Percentiles rank a stretch among this genome's conserved stretches.
phyloP scores from a whole-genome alignment of 139 green algal species.

The Eudorina sp. region DNA sequence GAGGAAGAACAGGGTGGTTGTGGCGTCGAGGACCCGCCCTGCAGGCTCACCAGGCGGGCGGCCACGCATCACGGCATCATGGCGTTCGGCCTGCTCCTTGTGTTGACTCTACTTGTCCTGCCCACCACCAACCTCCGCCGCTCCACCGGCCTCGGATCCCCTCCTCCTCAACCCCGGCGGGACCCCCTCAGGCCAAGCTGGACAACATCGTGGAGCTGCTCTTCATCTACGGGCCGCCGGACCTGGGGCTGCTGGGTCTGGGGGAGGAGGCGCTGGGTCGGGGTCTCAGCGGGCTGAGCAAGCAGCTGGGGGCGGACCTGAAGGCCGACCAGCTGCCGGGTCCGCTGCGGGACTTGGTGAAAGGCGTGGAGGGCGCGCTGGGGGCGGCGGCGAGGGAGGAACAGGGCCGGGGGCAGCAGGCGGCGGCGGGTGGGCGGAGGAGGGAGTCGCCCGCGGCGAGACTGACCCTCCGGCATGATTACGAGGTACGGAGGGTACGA shows the following conservation, averaged over 20 bases:
- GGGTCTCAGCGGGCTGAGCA: neutral
- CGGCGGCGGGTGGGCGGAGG: neutral
- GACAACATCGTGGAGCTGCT: slow-evolving; percentile 75
- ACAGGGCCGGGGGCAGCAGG: no score
- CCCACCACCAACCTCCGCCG: no score
- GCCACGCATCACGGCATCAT: no score
- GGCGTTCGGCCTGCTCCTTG: no score
- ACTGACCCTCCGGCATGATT: slow-evolving; percentile 62
- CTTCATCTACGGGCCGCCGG: slow-evolving; percentile 14
- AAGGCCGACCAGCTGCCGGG: neutral
- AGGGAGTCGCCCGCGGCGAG: slow-evolving; percentile 48
- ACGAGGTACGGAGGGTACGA: slow-evolving; percentile 59
- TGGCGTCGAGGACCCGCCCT: no score
- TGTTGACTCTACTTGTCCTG: no score
- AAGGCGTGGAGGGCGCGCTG: no score
- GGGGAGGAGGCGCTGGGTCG: neutral
- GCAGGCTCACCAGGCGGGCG: no score
- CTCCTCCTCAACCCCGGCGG: no score
- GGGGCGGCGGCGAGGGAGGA: neutral
- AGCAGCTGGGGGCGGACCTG: slow-evolving; percentile 5
- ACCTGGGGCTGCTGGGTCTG: neutral
- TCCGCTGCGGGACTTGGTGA: slow-evolving; percentile 5
- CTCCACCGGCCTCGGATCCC: no score
- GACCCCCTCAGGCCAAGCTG: slow-evolving; percentile 47
- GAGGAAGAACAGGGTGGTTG: no score